phyloP scores from a whole-genome alignment of 2,329 filamentous ascomycete genomes.

The Aureobasidium sp. region DNA sequence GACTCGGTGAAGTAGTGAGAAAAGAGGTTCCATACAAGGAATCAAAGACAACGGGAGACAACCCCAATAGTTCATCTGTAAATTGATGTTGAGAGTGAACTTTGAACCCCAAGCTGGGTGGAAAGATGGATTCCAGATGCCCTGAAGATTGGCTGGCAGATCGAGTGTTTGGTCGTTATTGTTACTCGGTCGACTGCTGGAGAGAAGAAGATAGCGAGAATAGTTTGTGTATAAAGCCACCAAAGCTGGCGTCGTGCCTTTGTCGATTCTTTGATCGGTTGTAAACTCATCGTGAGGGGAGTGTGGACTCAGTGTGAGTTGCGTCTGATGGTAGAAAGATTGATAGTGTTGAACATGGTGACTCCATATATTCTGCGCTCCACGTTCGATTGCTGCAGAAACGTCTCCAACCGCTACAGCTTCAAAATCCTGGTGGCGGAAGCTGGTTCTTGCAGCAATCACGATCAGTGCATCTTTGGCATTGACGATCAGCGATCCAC shows the following conservation, averaged over 20 bases:
- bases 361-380: neutral
- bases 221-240: slow-evolving; percentile 34
- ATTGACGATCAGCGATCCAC: slow-evolving; percentile 28
- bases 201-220: slow-evolving; percentile 19
- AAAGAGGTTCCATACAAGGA: slow-evolving; percentile 37
- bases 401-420: neutral
- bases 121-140: slow-evolving; percentile 40
- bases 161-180: slow-evolving; percentile 24
- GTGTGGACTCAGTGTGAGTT: slow-evolving; percentile 32
- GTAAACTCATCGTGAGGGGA: slow-evolving; percentile 24
- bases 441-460: slow-evolving; percentile 37
- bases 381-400: neutral
- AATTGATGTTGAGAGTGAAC: slow-evolving; percentile 48
- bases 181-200: slow-evolving; percentile 35
- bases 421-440: slow-evolving; percentile 15
- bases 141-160: slow-evolving; percentile 40
- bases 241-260: neutral
- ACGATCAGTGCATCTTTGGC: slow-evolving; percentile 32
- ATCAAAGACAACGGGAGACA: slow-evolving; percentile 23
- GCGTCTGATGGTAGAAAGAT: slow-evolving; percentile 22
- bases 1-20: slow-evolving; percentile 35
- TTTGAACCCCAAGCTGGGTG: slow-evolving; percentile 42
- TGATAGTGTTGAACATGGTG: slow-evolving; percentile 13
- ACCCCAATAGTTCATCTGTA: slow-evolving; percentile 50
- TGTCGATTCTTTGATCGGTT: neutral